phyloP scores from a whole-genome alignment of 148 eudicot species.

The Rheum nobile region DNA sequence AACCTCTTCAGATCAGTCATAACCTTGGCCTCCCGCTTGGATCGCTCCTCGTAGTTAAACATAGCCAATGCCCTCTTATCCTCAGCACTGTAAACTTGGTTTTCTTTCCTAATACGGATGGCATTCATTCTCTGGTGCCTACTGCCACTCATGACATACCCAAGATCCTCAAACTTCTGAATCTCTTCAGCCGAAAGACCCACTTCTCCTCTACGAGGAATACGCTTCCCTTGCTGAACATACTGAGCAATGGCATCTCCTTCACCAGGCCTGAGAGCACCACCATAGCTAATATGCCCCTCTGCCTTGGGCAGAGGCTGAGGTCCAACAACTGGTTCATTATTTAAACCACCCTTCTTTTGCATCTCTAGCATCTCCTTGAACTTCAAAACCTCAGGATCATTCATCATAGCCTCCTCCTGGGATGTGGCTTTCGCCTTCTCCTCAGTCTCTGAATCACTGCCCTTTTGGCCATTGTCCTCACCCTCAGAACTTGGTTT shows the following conservation, averaged over 20 bases:
- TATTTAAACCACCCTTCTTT: slow-evolving; percentile 38
- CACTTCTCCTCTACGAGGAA: slow-evolving; percentile 98
- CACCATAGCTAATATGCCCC: slow-evolving; percentile 97
- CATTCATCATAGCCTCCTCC: slow-evolving; percentile 24
- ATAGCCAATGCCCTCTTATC: slow-evolving; percentile 95
- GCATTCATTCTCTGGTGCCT: slow-evolving; percentile 99
- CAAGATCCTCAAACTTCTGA: slow-evolving; percentile 68
- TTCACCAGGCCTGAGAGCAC: slow-evolving; percentile 97
- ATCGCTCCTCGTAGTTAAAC: slow-evolving; percentile 95
- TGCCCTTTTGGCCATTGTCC: slow-evolving; percentile 9
- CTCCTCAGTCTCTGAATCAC: slow-evolving; percentile 16
- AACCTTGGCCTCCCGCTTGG: slow-evolving; percentile 86
- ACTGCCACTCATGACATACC: slow-evolving; percentile 99
- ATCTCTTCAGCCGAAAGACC: slow-evolving; percentile 97
- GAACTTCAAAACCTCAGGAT: slow-evolving; percentile 40
- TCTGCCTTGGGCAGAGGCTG: slow-evolving; percentile 90
- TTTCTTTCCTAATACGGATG: slow-evolving; percentile 97
- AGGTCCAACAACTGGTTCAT: slow-evolving; percentile 72
- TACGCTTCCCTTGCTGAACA: slow-evolving; percentile 99
- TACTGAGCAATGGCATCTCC: slow-evolving; percentile 99
- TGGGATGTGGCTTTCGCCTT: slow-evolving; percentile 18
- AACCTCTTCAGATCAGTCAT: slow-evolving; percentile 89
- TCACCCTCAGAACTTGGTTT: slow-evolving; percentile 16
- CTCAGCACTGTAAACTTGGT: slow-evolving; percentile 99
- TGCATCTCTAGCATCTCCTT: slow-evolving; percentile 52